Percentiles rank a stretch among this genome's conserved stretches.
phyloP scores from a whole-genome alignment of 805 yeast genomes.

The Sugiyamaella floridensis region DNA sequence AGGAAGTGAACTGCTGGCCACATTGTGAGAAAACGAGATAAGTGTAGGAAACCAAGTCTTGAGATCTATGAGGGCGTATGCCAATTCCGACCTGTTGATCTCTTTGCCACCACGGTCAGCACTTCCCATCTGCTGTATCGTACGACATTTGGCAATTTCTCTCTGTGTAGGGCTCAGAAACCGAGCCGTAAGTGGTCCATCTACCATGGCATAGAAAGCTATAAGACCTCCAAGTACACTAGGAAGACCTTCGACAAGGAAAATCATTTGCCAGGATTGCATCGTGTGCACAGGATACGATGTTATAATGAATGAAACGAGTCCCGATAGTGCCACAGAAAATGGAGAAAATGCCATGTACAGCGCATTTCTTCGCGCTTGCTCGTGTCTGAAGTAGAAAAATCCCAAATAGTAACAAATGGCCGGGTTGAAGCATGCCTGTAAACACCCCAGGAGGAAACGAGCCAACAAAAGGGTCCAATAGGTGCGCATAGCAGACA shows the following conservation, averaged over 20 bases:
- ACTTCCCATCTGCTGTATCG: conserved; percentile 18
- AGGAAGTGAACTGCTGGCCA: conserved; percentile 34
- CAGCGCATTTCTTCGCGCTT: conserved; percentile 24
- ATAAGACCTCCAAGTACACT: conserved; percentile 36
- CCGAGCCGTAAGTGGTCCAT: conserved; percentile 40
- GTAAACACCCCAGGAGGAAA: conserved; percentile 35
- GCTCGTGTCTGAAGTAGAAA: conserved; percentile 28
- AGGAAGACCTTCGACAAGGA: conserved; percentile 40
- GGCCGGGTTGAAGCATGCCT: conserved; percentile 29
- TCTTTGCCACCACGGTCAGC: conserved; percentile 5
- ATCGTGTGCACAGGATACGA: conserved; percentile 34
- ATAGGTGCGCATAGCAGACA: conserved; percentile 38
- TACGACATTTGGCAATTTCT: conserved; percentile 15
- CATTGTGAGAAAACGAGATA: conserved; percentile 18
- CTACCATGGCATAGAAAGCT: conserved; percentile 29
- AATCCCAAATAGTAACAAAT: conserved; percentile 27
- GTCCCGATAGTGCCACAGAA: conserved; percentile 54
- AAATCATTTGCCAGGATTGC: conserved; percentile 39
- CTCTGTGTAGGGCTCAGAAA: conserved; percentile 39
- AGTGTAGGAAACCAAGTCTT: conserved; percentile 17
- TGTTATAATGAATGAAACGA: conserved; percentile 39
- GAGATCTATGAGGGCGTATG: conserved; percentile 11
- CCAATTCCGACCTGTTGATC: conserved; percentile 7
- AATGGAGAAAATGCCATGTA: conserved; percentile 32
- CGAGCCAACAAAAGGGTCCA: conserved; percentile 38